phyloP scores from a whole-genome alignment of 139 green algal genomes.

The Cymbomonas tetramitiformis region DNA sequence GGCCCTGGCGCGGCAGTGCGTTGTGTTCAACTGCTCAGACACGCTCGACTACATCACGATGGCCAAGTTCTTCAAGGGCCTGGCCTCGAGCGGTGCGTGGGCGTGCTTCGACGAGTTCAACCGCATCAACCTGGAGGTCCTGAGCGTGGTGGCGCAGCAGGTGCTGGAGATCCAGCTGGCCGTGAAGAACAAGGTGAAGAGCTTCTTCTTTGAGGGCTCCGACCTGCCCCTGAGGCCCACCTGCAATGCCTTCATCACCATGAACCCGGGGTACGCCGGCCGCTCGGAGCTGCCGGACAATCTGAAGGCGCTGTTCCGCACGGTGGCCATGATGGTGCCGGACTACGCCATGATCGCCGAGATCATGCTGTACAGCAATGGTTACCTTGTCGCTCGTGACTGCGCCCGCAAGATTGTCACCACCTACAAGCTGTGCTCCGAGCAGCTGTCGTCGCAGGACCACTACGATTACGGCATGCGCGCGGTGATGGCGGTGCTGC shows the following conservation, averaged over 20 bases:
- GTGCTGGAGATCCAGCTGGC: slow-evolving; percentile 29
- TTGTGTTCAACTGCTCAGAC: slow-evolving; percentile 36
- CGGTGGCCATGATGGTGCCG: slow-evolving; percentile 35
- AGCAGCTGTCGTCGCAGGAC: too few relatives aligned
- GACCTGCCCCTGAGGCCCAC: slow-evolving; percentile 40
- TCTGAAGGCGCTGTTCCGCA: slow-evolving; percentile 35
- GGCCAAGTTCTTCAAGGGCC: slow-evolving; percentile 35
- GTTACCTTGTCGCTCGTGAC: slow-evolving; percentile 26
- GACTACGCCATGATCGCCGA: slow-evolving; percentile 34
- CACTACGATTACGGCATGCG: too few relatives aligned
- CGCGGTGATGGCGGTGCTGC: slow-evolving; percentile 31
- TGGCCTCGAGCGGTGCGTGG: slow-evolving; percentile 22
- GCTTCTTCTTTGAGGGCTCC: slow-evolving; percentile 48
- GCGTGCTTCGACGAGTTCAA: too few relatives aligned
- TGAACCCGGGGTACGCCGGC: too few relatives aligned
- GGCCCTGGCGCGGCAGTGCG: slow-evolving; percentile 27
- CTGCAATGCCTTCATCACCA: slow-evolving; percentile 49
- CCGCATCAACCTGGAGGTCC: too few relatives aligned
- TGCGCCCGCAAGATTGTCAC: slow-evolving; percentile 30
- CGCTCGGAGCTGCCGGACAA: too few relatives aligned
- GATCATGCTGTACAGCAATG: slow-evolving; percentile 31
- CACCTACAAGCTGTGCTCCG: too few relatives aligned
- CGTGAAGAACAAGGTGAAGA: slow-evolving; percentile 23
- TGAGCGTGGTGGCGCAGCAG: too few relatives aligned
- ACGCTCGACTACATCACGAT: slow-evolving; percentile 28